Percentiles rank a stretch among this genome's conserved stretches.
phyloP scores from a whole-genome alignment of 2,329 filamentous ascomycete genomes.

The Pestalotiopsis sp. region DNA sequence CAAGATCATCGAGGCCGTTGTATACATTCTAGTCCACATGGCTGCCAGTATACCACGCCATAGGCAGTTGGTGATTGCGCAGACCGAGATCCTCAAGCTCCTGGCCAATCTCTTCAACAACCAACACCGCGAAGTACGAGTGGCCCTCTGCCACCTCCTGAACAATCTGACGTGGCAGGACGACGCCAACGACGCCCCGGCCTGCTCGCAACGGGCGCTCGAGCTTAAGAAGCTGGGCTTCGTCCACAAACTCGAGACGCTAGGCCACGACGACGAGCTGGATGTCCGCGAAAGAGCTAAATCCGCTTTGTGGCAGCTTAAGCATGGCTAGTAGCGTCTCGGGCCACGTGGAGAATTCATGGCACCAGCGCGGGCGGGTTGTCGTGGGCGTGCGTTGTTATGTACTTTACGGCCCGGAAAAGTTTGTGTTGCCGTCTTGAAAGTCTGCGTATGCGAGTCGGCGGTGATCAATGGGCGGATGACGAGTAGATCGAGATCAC shows the following conservation, averaged over 20 bases:
- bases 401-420: too few relatives aligned
- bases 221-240: conserved; percentile 76
- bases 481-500: too few relatives aligned
- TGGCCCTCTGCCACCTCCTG: conserved; percentile 80
- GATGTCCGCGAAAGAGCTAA: conserved; percentile 86
- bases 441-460: too few relatives aligned
- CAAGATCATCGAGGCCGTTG: conserved; percentile 76
- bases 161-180: conserved; percentile 87
- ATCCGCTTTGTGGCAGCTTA: conserved; percentile 75
- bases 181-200: conserved; percentile 66
- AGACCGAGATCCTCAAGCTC: conserved; percentile 74
- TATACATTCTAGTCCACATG: conserved; percentile 85
- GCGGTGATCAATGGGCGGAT: too few relatives aligned
- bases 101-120: conserved; percentile 76
- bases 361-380: background rate
- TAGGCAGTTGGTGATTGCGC: conserved; percentile 75
- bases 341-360: too few relatives aligned
- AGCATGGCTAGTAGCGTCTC: conserved; percentile 33
- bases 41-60: conserved; percentile 80
- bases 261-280: conserved; percentile 72
- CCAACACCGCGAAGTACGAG: conserved; percentile 72
- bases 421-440: too few relatives aligned
- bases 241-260: conserved; percentile 62
- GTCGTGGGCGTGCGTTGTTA: background rate
- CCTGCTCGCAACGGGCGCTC: conserved; percentile 66